phyloP scores from a whole-genome alignment of 164 flowering plant genomes.

The Warburgia ugandensis region DNA sequence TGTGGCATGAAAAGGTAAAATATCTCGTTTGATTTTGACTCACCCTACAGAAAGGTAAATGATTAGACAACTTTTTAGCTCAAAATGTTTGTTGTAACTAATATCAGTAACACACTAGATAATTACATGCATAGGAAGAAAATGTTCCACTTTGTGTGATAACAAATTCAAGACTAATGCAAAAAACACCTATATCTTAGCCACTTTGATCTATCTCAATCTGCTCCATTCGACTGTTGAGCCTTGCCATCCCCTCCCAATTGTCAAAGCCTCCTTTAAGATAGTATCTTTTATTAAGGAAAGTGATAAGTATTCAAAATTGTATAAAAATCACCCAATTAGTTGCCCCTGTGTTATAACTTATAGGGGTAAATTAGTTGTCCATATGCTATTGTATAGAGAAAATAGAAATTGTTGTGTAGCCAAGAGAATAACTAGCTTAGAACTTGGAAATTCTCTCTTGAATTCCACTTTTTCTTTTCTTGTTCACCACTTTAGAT shows the following conservation, averaged over 20 bases:
- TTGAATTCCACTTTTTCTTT: no score
- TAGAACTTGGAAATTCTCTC: no score
- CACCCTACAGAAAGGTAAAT: constrained; percentile 38
- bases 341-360: no score
- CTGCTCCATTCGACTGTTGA: constrained; percentile 38
- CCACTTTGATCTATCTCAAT: constrained; percentile 35
- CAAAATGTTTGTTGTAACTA: background rate
- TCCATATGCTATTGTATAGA: no score
- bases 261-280: constrained; percentile 49
- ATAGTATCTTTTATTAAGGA: constrained; percentile 47
- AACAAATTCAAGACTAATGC: background rate
- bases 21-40: constrained; percentile 41
- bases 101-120: background rate
- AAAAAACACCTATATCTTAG: background rate
- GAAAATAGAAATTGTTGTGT: no score
- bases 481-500: no score
- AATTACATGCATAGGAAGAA: no score
- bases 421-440: no score
- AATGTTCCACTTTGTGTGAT: no score
- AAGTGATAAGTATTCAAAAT: no score
- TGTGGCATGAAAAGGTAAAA: constrained; percentile 66
- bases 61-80: constrained; percentile 12
- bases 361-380: no score
- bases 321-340: no score
- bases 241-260: constrained; percentile 45